Evolutionary conservation across 495 filamentous ascomycete genomes (phyloP), one percentile per base, ranked within the genome.

Genomic region (Symbiotaphrina buchneri): DNA sequence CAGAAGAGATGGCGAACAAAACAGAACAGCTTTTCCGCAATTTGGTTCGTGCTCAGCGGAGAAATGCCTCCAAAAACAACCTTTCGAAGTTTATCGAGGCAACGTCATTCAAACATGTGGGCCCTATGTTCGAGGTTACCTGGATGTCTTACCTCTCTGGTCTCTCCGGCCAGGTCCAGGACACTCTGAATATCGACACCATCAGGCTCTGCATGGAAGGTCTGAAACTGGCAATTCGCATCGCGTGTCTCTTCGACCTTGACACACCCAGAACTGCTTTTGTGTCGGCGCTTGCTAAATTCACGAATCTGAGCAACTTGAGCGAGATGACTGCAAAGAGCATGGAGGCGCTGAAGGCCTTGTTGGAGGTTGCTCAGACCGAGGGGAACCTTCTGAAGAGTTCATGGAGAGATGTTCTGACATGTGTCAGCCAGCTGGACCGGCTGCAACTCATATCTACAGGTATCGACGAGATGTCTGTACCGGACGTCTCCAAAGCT

Each of bases 61-160:
- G 67, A 43, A 77, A 72, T 29, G 65, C 76, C 2, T 56, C 75
- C 4, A 75, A 71, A 35, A 58, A 70, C 10, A 65, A 65, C 4
- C 58, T 70, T 18, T 64, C 66, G 2, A 81, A 67, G 40, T 99
- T 83, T 48, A 87, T 95, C 37, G 73, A 79, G 8, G 87, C 90
- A 1, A 80, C 80, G 1, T 93, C 83, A 0, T 84, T 78, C 47
- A 84, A 76, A 38, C 87, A 99, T 51, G 75, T 91, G 30, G 87
- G 87, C 0, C 83, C 87, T 2, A 99, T 99, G 85, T 99, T 99
- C 41, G 84, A 95, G 40, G 84, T 92, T 10, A 90, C 80, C 0
- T 99, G 87, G 87, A 99, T 94, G 85, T 87, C 85, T 13, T 91
- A 93, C 52, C 72, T 95, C 44, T 93, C 82, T 6, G 81, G 81